phyloP scores from a whole-genome alignment of 306 rosid genomes.

The Purshia tridentata region DNA sequence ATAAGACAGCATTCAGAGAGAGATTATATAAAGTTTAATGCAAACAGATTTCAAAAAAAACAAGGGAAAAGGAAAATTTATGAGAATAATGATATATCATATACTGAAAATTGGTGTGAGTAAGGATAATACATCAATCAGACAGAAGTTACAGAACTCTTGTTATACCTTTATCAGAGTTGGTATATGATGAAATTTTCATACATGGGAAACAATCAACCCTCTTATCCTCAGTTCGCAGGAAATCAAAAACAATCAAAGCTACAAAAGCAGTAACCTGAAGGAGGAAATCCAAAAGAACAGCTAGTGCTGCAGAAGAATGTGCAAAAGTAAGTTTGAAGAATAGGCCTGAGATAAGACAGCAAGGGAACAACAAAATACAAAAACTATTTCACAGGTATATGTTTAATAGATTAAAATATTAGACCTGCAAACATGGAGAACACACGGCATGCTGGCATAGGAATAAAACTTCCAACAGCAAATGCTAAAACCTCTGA shows the following conservation, averaged over 20 bases:
- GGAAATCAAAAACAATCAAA: constrained; percentile 78
- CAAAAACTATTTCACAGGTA: constrained; percentile 17
- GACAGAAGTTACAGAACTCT: constrained; percentile 13
- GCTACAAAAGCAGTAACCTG: constrained; percentile 98
- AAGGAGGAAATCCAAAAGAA: constrained; percentile 90
- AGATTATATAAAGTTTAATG: neutral
- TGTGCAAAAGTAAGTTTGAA: constrained; percentile 29
- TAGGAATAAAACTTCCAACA: constrained; percentile 95
- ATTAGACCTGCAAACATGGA: constrained; percentile 96
- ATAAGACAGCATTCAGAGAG: constrained; percentile 16
- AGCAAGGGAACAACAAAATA: constrained; percentile 21
- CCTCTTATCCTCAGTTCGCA: constrained; percentile 81
- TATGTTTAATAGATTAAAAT: constrained; percentile 6
- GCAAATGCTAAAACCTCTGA: constrained; percentile 98
- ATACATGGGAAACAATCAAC: constrained; percentile 94
- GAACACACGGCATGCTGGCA: constrained; percentile 99
- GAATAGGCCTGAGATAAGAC: constrained; percentile 17
- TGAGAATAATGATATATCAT: neutral
- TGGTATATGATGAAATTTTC: constrained; percentile 53
- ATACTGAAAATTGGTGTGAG: neutral
- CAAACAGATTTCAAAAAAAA: neutral
- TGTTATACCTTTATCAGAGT: constrained; percentile 64
- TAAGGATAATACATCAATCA: constrained; percentile 15
- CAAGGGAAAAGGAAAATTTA: neutral
- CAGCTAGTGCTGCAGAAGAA: constrained; percentile 85